Conservation (phyloP, 106 monocot species). For the Phalaenopsis aphrodite region DNA sequence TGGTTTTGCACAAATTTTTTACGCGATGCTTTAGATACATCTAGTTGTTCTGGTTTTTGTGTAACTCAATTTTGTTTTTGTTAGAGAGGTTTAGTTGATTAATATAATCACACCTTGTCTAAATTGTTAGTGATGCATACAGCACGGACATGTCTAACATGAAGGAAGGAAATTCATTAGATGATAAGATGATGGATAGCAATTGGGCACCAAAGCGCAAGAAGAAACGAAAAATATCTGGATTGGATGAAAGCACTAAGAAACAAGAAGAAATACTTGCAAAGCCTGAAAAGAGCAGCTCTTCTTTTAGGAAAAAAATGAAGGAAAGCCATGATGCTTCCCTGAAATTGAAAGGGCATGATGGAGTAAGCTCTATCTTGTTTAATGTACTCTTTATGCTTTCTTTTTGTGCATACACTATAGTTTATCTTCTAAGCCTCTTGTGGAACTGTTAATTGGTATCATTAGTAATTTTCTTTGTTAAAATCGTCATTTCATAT, state of each 20-base stretch:
- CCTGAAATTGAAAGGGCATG: constrained; percentile 63
- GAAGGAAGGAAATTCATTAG: constrained; percentile 33
- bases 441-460: neutral
- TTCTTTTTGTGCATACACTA: neutral
- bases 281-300: constrained; percentile 17
- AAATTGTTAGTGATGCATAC: neutral
- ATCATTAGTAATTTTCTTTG: neutral
- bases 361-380: constrained; percentile 48
- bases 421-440: neutral
- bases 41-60: neutral
- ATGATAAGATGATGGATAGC: constrained; percentile 47
- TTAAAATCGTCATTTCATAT: neutral
- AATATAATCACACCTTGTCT: neutral
- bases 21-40: neutral
- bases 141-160: neutral
- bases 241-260: constrained; percentile 20
- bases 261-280: constrained; percentile 19
- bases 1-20: neutral
- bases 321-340: constrained; percentile 27
- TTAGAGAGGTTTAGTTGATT: neutral
- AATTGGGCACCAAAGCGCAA: constrained; percentile 79
- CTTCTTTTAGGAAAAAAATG: constrained; percentile 16
- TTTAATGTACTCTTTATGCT: neutral
- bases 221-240: constrained; percentile 39
- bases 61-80: neutral